Evolutionary conservation across 192 early-diverging fungal genomes (phyloP), one percentile per base, ranked within the genome.

Genomic region (Dispira simplex): DNA sequence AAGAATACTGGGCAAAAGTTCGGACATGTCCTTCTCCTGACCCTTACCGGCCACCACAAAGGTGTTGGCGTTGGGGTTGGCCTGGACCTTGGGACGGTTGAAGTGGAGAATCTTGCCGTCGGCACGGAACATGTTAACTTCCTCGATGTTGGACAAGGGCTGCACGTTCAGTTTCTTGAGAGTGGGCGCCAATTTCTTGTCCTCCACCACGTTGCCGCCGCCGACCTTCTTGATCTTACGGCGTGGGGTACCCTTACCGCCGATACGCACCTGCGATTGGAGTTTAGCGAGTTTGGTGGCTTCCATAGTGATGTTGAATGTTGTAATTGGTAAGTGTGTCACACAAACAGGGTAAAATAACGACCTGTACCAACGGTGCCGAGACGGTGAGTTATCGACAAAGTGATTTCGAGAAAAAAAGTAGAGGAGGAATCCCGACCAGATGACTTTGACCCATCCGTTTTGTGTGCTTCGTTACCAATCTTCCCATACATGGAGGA

Each of bases 101-200:
- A 97, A 98, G 84, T 96, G 88, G 68, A 94, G 79, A 65, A 97
- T 86, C 73, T 83, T 88, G 68, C 92, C 92, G 69, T 95, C 86
- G 52, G 85, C 84, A 78, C 83, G 90, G 82, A 97, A 97, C 90
- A 99, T 96, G 86, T 98, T 97, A 77, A 99, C 90, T 69, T 97
- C 89, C 80, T 97, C 95, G 65, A 98, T 87, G 66, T 78, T 81
- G 71, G 81, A 75, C 66, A 96, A 81, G 65, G 83, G 79, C 77
- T 91, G 88, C 56, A 91, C 85, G 69, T 88, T 83, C 63, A 98
- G 83, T 85, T 96, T 95, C 73, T 89, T 92, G 64, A 97, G 80
- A 63, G 88, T 82, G 62, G 84, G 77, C 68, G 87, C 80, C 54
- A 98, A 87, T 88, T 95, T 97, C 71, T 90, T 92, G 80, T 96